A percentile compares a stretch with the other conserved stretches of the same genome.
These are phyloP conservation scores for Kurtzmaniella quercitrusa DNA, from an alignment of 1,139 yeast species.

Conservation along the genomic window DNA sequence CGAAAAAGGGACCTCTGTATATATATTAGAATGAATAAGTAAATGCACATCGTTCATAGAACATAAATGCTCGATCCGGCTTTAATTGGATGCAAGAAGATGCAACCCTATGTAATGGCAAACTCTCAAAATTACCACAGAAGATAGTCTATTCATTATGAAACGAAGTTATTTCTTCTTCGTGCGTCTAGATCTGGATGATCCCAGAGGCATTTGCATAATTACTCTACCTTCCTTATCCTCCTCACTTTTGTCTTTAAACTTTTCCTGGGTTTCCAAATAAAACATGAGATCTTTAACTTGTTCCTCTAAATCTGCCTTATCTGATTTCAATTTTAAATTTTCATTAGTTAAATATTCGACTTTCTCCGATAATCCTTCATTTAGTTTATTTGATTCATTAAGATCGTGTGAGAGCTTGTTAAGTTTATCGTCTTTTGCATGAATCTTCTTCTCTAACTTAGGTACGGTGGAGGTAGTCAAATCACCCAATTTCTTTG, in stretches of 20 bases:
- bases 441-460: slow-evolving; percentile 24
- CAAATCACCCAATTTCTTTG: slow-evolving; percentile 19
- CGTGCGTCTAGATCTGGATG: slow-evolving; percentile 15
- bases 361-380: slow-evolving; percentile 54
- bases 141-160: background rate
- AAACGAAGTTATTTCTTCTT: slow-evolving; percentile 13
- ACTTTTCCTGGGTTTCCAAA: slow-evolving; percentile 67
- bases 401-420: slow-evolving; percentile 26
- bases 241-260: slow-evolving; percentile 66
- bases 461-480: slow-evolving; percentile 29
- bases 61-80: background rate
- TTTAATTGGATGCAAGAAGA: background rate
- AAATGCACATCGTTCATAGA: background rate
- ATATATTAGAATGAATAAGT: background rate
- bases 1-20: too few relatives aligned
- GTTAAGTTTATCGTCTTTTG: slow-evolving; percentile 30
- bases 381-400: slow-evolving; percentile 43
- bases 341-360: slow-evolving; percentile 42
- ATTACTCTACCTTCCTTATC: slow-evolving; percentile 68
- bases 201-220: slow-evolving; percentile 20
- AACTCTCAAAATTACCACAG: background rate
- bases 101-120: background rate
- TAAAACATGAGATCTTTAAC: slow-evolving; percentile 79
- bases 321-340: slow-evolving; percentile 28
- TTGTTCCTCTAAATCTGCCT: slow-evolving; percentile 60